Percentiles rank a stretch among this genome's conserved stretches.
Conservation (phyloP, 2,329 filamentous ascomycete species). For the Talaromyces sp. region DNA sequence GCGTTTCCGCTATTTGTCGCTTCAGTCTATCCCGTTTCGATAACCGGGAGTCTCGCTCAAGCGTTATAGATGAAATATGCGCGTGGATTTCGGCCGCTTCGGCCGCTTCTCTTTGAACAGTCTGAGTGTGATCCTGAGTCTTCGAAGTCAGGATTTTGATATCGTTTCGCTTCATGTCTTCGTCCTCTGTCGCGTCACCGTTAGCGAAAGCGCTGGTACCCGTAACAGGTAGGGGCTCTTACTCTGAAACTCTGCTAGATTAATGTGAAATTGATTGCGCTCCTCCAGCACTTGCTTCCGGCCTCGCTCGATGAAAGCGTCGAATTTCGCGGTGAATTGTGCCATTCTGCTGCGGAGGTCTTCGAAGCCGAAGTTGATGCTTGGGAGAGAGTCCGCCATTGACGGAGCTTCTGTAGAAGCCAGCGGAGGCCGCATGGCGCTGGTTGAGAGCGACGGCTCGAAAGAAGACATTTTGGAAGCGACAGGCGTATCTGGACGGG, state of each 20-base stretch:
- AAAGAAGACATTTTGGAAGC: conserved; percentile 41
- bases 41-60: conserved; percentile 52
- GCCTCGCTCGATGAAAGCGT: conserved; percentile 88
- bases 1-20: conserved; percentile 49
- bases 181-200: conserved; percentile 62
- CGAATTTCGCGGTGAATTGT: conserved; percentile 84
- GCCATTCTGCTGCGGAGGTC: conserved; percentile 92
- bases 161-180: conserved; percentile 81
- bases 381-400: conserved; percentile 68
- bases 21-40: conserved; percentile 52
- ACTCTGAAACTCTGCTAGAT: conserved; percentile 86
- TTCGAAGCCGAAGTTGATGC: conserved; percentile 92
- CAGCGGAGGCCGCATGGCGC: conserved; percentile 48
- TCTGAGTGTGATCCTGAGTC: conserved; percentile 51
- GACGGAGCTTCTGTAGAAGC: conserved; percentile 50
- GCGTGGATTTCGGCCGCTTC: conserved; percentile 59
- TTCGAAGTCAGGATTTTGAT: conserved; percentile 68
- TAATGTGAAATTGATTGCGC: conserved; percentile 88
- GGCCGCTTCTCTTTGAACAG: conserved; percentile 54
- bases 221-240: conserved; percentile 15
- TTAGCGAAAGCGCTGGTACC: background rate
- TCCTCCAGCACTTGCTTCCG: conserved; percentile 87
- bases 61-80: conserved; percentile 52
- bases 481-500: background rate
- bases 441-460: conserved; percentile 53